Conservation (phyloP, 2,329 filamentous ascomycete species). For the Aspergillus sp. region DNA sequence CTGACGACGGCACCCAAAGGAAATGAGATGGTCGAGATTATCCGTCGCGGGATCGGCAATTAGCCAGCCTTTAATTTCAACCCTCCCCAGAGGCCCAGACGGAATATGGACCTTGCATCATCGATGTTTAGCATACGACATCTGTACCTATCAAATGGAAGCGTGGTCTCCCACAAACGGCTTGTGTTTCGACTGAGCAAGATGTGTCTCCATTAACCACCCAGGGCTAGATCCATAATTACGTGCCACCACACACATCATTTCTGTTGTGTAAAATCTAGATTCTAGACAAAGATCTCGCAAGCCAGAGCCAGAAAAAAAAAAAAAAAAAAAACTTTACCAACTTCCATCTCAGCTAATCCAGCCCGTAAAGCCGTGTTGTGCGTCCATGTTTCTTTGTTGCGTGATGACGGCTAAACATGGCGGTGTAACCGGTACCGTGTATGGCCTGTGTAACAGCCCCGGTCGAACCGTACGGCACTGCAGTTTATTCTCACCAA, state of each 20-base stretch:
- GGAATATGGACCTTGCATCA: too few species aligned
- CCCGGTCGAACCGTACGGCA: constrained; percentile 2
- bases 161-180: too few species aligned
- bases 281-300: neutral
- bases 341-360: neutral
- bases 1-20: constrained; percentile 69
- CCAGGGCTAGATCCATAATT: too few species aligned
- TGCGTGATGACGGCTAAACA: neutral
- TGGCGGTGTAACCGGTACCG: neutral
- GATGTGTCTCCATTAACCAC: too few species aligned
- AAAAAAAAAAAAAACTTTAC: neutral
- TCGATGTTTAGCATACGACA: too few species aligned
- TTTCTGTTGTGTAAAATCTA: too few species aligned
- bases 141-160: too few species aligned
- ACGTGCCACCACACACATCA: too few species aligned
- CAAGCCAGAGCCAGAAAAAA: neutral
- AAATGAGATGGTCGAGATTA: constrained; percentile 44
- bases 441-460: neutral
- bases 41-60: constrained; percentile 21
- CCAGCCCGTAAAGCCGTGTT: neutral
- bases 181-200: too few species aligned
- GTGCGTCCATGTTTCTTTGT: neutral
- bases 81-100: too few species aligned
- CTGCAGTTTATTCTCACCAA: neutral
- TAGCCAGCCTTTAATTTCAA: neutral